phyloP scores from a whole-genome alignment of 306 rosid species.

The Sophora flavescens region DNA sequence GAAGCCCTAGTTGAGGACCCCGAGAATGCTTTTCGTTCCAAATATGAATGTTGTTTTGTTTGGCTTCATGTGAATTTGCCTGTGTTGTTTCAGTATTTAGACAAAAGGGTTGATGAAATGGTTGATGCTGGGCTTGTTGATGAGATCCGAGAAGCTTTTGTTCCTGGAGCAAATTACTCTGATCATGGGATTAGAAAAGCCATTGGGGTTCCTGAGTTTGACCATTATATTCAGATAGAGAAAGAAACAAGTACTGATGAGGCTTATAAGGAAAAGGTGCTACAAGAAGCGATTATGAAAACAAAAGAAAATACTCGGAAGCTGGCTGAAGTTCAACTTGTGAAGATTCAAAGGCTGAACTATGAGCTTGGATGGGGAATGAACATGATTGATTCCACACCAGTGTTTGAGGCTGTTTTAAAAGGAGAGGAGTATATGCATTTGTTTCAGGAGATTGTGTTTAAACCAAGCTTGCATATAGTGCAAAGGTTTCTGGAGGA shows the following conservation, averaged over 20 bases:
- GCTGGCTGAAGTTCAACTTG: slow-evolving; percentile 4
- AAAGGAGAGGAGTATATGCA: slow-evolving; percentile 1
- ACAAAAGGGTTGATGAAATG: slow-evolving; percentile 48
- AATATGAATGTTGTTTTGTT: slow-evolving; percentile 46
- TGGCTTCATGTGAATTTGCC: slow-evolving; percentile 42
- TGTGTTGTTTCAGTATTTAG: slow-evolving; percentile 16
- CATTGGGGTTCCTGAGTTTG: slow-evolving; percentile 49
- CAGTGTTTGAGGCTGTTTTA: slow-evolving; percentile 37
- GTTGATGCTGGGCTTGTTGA: slow-evolving; percentile 40
- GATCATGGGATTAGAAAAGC: slow-evolving; percentile 45
- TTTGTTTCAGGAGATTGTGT: slow-evolving; percentile 32
- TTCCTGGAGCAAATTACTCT: slow-evolving; percentile 3
- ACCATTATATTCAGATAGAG: slow-evolving; percentile 24
- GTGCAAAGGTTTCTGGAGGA: background rate
- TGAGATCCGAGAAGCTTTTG: slow-evolving; percentile 23
- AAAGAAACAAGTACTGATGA: background rate
- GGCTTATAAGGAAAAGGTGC: background rate
- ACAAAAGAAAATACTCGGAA: slow-evolving; percentile 34
- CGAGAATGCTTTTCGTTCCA: slow-evolving; percentile 13
- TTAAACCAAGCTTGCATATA: slow-evolving; percentile 33
- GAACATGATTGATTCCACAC: slow-evolving; percentile 45
- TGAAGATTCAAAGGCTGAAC: slow-evolving; percentile 4
- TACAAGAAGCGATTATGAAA: background rate
- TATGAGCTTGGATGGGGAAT: slow-evolving; percentile 36
- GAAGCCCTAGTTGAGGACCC: slow-evolving; percentile 24